These are phyloP conservation scores for Coffea humblotiana DNA, from an alignment of 305 asterid genomes.

Conservation along the genomic window DNA sequence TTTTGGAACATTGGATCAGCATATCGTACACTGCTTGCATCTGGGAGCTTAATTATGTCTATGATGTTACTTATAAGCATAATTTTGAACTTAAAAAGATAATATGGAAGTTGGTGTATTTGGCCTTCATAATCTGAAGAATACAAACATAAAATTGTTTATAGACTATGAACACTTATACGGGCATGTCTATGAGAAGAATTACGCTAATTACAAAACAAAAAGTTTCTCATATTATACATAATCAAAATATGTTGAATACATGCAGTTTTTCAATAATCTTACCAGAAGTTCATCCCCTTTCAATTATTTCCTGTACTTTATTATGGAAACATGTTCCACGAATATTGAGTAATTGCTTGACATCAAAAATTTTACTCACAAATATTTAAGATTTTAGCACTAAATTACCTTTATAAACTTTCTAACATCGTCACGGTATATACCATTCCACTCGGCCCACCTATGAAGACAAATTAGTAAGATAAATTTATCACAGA, in stretches of 20 bases:
- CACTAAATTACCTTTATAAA: constrained; percentile 73
- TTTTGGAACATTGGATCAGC: neutral
- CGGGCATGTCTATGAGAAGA: neutral
- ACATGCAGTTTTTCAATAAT: no score
- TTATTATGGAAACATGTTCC: neutral
- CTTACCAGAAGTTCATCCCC: constrained; percentile 2
- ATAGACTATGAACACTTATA: neutral
- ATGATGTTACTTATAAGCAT: neutral
- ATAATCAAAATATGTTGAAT: no score
- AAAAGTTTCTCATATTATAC: neutral
- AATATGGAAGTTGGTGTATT: neutral
- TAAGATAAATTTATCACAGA: constrained; percentile 11
- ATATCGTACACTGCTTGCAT: neutral
- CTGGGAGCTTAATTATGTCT: neutral
- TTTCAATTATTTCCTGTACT: constrained; percentile 7
- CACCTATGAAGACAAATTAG: constrained; percentile 59
- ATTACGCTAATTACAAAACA: neutral
- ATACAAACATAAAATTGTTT: neutral
- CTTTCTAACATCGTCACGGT: constrained; percentile 87
- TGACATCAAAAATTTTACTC: neutral
- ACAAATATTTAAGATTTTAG: constrained; percentile 6
- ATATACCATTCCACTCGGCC: constrained; percentile 99
- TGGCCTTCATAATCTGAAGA: neutral
- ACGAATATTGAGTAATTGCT: neutral
- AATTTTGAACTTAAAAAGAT: no score